Evolutionary conservation across 306 rosid species (phyloP), one percentile per base, ranked within the genome.

Genomic region (Quercus ilex): DNA sequence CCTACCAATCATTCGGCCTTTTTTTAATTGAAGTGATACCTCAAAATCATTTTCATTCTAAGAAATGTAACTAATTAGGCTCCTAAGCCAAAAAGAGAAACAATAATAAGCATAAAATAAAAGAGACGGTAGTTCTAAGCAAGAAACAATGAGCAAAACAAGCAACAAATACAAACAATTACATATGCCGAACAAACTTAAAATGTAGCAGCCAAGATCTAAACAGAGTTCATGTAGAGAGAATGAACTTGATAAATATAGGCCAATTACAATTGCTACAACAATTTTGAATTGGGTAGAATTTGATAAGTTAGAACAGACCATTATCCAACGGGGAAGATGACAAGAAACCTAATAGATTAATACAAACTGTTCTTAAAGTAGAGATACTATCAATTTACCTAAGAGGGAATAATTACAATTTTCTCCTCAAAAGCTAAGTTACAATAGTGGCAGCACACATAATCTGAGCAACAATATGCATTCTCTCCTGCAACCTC

Each of bases 401-500:
- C 81, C 57, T 17, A 31, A 46, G 53, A 72, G n/a, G 12, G 69
- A 74, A 80, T 63, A 78, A 60, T 78, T 82, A 82, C 84, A 85
- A 18, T 19, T 81, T 28, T 21, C 49, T 8, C 65, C 76, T 28
- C 49, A 53, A 65, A 73, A 81, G 81, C 78, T 53, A 60, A 79
- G 38, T 75, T 49, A 31, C 33, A 33, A 17, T 23, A 72, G 49
- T 58, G 67, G 74, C 71, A 80, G 74, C 58, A 73, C 73, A 74
- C 87, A 73, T 31, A 81, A 70, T 62, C 73, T 68, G 58, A 52
- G 74, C 62, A 87, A 80, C 64, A 30, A 72, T 28, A n/a, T 5
- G 63, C 86, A 59, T 57, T 52, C 28, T 69, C 80, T 84, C 87
- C 85, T 20, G 69, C 73, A 41, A 68, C 82, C 74, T 73, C 74